phyloP scores from a whole-genome alignment of 1,139 yeast species.

The Groenewaldozyma sp. region DNA sequence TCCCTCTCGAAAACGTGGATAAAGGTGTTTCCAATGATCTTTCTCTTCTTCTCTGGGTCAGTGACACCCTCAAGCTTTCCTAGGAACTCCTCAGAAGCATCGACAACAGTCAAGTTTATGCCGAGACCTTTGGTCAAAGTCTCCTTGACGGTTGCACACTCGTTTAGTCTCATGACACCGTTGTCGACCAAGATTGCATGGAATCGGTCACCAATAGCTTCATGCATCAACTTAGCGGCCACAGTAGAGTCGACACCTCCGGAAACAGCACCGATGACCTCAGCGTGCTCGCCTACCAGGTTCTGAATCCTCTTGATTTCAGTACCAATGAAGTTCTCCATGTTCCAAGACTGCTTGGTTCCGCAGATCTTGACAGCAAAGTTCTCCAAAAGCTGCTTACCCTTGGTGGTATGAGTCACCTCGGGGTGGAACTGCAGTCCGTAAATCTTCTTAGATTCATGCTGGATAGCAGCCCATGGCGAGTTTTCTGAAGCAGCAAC shows the following conservation, averaged over 20 bases:
- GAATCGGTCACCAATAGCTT: conserved; percentile 97
- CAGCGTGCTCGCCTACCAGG: conserved; percentile 94
- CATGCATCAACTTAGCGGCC: conserved; percentile 96
- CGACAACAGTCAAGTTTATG: conserved; percentile 87
- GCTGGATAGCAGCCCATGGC: conserved; percentile 89
- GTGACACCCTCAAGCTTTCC: conserved; percentile 83
- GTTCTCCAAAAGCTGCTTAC: conserved; percentile 77
- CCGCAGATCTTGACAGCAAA: conserved; percentile 88
- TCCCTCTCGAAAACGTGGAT: conserved; percentile 95
- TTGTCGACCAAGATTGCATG: conserved; percentile 97
- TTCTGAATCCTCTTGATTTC: conserved; percentile 87
- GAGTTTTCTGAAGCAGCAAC: conserved; percentile 92
- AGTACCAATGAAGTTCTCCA: conserved; percentile 95
- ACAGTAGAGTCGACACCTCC: conserved; percentile 99
- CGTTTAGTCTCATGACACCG: conserved; percentile 94
- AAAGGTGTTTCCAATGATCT: conserved; percentile 96
- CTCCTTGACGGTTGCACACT: conserved; percentile 78
- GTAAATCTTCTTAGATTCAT: conserved; percentile 61
- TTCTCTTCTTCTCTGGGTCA: conserved; percentile 98
- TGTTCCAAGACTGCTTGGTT: conserved; percentile 88
- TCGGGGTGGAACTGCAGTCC: conserved; percentile 99
- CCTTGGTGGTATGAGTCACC: conserved; percentile 92
- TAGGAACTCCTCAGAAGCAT: conserved; percentile 86
- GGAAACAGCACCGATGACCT: conserved; percentile 98
- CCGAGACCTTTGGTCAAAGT: conserved; percentile 90